Evolutionary conservation across 768 basidiomycete species (phyloP).

Genomic region (Lactarius deliciosus): DNA sequence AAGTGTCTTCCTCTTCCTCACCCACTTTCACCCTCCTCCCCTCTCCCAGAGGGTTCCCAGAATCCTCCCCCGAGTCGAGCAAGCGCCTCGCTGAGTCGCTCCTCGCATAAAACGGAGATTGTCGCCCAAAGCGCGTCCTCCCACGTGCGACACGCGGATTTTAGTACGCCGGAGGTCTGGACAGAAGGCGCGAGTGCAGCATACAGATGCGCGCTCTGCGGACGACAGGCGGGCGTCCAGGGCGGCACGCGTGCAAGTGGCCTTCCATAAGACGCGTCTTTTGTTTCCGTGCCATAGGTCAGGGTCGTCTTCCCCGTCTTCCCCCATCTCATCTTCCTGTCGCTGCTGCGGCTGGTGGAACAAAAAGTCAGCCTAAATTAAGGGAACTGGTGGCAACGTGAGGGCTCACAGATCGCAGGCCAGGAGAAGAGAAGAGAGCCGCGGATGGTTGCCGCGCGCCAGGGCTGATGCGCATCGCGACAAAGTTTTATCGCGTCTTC

Average conservation of each 20-base stretch:
- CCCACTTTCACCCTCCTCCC: slow-evolving; percentile 33
- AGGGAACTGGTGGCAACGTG: slow-evolving; percentile 6
- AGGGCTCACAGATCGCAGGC: slow-evolving; percentile 60
- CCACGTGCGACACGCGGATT: slow-evolving; percentile 83
- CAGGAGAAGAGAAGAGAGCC: slow-evolving; percentile 80
- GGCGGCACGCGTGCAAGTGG: slow-evolving; percentile 76
- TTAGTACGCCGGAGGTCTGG: slow-evolving; percentile 62
- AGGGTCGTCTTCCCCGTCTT: slow-evolving; percentile 43
- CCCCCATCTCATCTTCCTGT: slow-evolving; percentile 48
- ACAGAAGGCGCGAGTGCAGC: slow-evolving; percentile 78
- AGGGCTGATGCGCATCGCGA: slow-evolving; percentile 80
- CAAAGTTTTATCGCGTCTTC: slow-evolving; percentile 85
- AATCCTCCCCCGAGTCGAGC: slow-evolving; percentile 64
- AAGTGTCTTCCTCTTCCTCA: slow-evolving; percentile 50
- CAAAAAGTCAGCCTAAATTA: neutral
- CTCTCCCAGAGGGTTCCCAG: slow-evolving; percentile 68
- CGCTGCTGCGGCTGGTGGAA: slow-evolving; percentile 49
- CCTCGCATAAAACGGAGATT: slow-evolving; percentile 76
- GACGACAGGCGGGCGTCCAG: slow-evolving; percentile 57
- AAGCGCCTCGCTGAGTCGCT: slow-evolving; percentile 72
- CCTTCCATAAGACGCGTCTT: slow-evolving; percentile 82
- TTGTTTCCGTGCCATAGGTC: slow-evolving; percentile 74
- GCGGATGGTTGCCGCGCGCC: slow-evolving; percentile 87
- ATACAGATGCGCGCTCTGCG: slow-evolving; percentile 81
- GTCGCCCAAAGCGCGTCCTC: slow-evolving; percentile 96